phyloP scores from a whole-genome alignment of 192 early-diverging fungal species.

The Coemansia sp. region DNA sequence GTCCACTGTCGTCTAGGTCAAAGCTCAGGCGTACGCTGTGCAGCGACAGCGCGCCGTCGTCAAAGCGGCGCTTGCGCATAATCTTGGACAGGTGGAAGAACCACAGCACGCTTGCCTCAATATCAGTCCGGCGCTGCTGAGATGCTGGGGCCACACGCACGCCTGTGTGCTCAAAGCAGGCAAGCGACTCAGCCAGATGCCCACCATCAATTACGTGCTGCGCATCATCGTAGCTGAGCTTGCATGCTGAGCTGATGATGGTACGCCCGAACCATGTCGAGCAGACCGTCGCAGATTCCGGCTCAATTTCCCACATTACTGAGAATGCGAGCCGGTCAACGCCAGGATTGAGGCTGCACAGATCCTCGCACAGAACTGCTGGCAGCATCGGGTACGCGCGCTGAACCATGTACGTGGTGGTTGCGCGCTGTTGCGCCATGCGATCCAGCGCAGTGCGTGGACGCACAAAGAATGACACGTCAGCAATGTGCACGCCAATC shows the following conservation, averaged over 20 bases:
- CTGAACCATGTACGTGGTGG: conserved; percentile 93
- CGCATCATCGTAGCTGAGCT: conserved; percentile 94
- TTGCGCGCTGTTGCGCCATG: conserved; percentile 82
- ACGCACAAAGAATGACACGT: conserved; percentile 92
- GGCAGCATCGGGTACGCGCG: conserved; percentile 95
- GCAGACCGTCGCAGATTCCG: conserved; percentile 60
- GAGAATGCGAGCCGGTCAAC: conserved; percentile 93
- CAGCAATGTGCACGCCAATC: conserved; percentile 87
- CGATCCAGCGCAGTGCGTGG: conserved; percentile 77
- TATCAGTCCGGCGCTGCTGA: conserved; percentile 24
- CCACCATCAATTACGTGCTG: conserved; percentile 72
- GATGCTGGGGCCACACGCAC: conserved; percentile 20
- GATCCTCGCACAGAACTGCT: conserved; percentile 71
- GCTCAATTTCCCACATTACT: conserved; percentile 59
- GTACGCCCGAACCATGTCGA: conserved; percentile 86
- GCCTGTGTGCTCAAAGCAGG: conserved; percentile 18
- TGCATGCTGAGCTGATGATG: conserved; percentile 86
- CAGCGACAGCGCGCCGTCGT: conserved; percentile 84
- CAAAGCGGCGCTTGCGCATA: conserved; percentile 66
- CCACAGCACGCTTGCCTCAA: conserved; percentile 55
- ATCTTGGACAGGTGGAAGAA: conserved; percentile 58
- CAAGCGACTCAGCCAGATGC: conserved; percentile 1
- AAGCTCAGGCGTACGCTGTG: conserved; percentile 92
- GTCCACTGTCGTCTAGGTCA: conserved; percentile 82
- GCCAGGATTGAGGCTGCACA: conserved; percentile 83